These are phyloP conservation scores for Prunus mira DNA, from an alignment of 306 rosid species.

Conservation along the genomic window DNA sequence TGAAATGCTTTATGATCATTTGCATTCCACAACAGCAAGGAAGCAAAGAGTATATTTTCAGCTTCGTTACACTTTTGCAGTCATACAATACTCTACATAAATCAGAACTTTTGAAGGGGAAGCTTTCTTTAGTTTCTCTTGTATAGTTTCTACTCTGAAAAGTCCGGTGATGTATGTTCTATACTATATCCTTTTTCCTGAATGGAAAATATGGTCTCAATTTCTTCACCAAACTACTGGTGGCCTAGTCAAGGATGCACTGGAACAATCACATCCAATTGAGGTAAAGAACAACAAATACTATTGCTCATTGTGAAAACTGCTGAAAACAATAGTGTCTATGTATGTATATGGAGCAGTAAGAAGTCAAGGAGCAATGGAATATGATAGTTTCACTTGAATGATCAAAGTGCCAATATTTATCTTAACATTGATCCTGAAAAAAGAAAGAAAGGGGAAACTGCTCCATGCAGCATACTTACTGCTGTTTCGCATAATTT, in stretches of 20 bases:
- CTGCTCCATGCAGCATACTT: no score
- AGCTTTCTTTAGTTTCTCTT: not conserved
- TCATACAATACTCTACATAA: not conserved
- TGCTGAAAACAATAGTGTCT: not conserved
- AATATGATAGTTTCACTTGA: no score
- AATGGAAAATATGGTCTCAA: conserved; percentile 63
- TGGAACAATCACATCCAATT: conserved; percentile 61
- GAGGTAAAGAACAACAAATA: conserved; percentile 31
- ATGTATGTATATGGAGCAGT: no score
- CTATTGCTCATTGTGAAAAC: not conserved
- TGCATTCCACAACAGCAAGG: conserved; percentile 25
- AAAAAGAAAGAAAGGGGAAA: no score
- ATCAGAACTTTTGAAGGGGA: not conserved
- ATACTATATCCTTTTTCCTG: conserved; percentile 26
- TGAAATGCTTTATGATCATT: conserved; percentile 43
- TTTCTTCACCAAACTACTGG: conserved; percentile 38
- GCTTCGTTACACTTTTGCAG: not conserved
- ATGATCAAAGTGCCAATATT: no score
- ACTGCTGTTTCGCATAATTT: no score
- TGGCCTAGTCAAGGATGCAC: conserved; percentile 55
- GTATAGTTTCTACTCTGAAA: not conserved
- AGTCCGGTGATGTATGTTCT: not conserved
- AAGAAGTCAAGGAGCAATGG: no score
- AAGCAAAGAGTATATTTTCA: not conserved
- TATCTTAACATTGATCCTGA: no score